These are phyloP conservation scores for Prunus yedoensis DNA, from an alignment of 331 rosid species.

Conservation along the genomic window DNA sequence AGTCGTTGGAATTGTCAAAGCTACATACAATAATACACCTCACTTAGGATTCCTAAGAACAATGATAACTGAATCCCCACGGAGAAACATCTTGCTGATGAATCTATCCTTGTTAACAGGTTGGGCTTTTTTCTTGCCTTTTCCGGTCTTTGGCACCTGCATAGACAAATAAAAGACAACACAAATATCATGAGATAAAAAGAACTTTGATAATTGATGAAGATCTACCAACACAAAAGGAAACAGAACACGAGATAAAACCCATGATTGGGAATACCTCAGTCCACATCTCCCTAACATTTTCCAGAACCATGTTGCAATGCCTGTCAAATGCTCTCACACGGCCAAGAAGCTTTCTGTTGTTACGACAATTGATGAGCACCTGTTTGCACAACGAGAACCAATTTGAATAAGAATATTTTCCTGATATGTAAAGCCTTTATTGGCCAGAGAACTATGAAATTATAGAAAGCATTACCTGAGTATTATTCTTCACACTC, in stretches of 20 bases:
- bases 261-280: conserved; percentile 49
- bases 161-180: not conserved
- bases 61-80: conserved; percentile 86
- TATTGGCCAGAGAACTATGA: not conserved
- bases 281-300: conserved; percentile 98
- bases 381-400: conserved; percentile 39
- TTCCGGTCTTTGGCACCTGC: conserved; percentile 88
- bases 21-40: conserved; percentile 10
- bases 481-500: conserved; percentile 91
- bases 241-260: not conserved
- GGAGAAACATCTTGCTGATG: conserved; percentile 91
- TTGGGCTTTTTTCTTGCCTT: conserved; percentile 91
- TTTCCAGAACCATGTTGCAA: conserved; percentile 96
- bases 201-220: not conserved
- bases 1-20: not conserved
- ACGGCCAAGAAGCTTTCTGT: conserved; percentile 84
- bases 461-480: conserved; percentile 39
- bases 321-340: conserved; percentile 94
- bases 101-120: conserved; percentile 95
- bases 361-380: conserved; percentile 82
- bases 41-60: conserved; percentile 92
- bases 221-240: not conserved
- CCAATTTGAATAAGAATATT: not conserved
- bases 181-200: too few species aligned
- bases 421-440: not conserved